Percentiles rank a stretch among this genome's conserved stretches.
Conservation (phyloP, 148 eudicot genomes). For the Oxyria digyna region DNA sequence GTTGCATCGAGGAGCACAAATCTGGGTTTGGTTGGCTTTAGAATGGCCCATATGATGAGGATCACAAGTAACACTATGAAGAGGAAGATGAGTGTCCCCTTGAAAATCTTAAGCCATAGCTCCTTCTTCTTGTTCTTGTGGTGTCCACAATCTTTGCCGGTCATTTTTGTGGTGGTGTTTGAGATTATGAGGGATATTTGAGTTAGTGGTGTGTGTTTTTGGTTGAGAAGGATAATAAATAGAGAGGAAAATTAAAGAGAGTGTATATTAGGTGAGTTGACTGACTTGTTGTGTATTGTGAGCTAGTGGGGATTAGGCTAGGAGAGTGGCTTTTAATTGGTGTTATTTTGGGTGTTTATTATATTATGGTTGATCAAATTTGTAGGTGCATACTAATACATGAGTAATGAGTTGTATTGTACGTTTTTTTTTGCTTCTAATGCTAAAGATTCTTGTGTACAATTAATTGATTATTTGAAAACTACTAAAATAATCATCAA, state of each 20-base stretch:
- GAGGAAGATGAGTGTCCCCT: not conserved
- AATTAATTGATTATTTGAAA: not conserved
- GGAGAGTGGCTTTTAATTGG: not conserved
- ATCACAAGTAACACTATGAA: slow-evolving; percentile 26
- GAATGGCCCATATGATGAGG: slow-evolving; percentile 52
- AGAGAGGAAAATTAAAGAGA: not conserved
- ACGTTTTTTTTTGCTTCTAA: not conserved
- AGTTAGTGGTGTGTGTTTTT: not conserved
- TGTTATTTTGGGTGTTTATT: too few species aligned
- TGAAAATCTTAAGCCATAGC: not conserved
- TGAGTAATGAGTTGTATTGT: not conserved
- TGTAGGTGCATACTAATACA: not conserved
- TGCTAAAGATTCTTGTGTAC: not conserved
- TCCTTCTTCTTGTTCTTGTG: not conserved
- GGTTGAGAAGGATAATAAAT: not conserved
- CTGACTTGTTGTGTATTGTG: not conserved
- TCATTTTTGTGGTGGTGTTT: not conserved
- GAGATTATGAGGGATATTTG: too few species aligned
- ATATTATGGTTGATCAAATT: not conserved
- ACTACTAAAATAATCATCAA: too few species aligned
- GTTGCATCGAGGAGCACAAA: slow-evolving; percentile 72
- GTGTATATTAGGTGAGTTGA: not conserved
- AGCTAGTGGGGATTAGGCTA: not conserved
- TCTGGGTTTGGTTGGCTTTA: slow-evolving; percentile 47
- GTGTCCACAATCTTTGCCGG: not conserved